Percentiles rank a stretch among this genome's conserved stretches.
Conservation (phyloP, 2,329 filamentous ascomycete species). For the Fusarium lyarnte region DNA sequence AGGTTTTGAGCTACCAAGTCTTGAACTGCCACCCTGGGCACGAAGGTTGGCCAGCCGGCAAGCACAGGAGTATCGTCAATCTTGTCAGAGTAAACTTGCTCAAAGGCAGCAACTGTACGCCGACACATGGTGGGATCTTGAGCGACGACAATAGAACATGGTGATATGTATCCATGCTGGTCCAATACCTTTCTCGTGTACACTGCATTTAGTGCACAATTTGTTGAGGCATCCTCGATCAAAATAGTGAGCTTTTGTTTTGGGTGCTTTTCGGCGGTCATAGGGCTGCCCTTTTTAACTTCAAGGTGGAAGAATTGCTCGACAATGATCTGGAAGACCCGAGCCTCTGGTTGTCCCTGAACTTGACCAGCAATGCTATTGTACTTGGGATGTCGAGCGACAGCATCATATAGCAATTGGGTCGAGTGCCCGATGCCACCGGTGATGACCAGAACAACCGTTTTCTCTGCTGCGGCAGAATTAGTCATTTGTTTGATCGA, state of each 20-base stretch:
- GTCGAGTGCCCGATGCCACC: slow-evolving; percentile 40
- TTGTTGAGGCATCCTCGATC: slow-evolving; percentile 35
- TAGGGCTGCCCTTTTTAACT: background rate
- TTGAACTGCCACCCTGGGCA: slow-evolving; percentile 8
- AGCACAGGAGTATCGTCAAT: background rate
- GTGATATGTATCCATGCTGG: slow-evolving; percentile 20
- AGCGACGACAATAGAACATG: slow-evolving; percentile 30
- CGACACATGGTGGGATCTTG: slow-evolving; percentile 38
- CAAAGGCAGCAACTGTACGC: slow-evolving; percentile 31
- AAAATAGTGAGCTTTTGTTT: slow-evolving; percentile 13
- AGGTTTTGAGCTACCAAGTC: background rate
- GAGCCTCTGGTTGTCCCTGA: slow-evolving; percentile 22
- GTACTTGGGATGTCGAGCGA: slow-evolving; percentile 27
- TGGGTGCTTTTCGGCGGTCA: background rate
- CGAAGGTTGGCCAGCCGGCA: slow-evolving; percentile 33
- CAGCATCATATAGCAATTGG: slow-evolving; percentile 28
- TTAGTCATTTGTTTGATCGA: background rate
- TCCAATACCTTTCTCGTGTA: slow-evolving; percentile 32
- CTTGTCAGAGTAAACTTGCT: slow-evolving; percentile 20
- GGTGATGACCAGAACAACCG: slow-evolving; percentile 24
- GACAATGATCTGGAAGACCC: slow-evolving; percentile 24
- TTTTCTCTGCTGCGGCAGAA: background rate
- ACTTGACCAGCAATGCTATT: slow-evolving; percentile 6
- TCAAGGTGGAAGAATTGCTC: slow-evolving; percentile 24
- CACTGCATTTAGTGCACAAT: slow-evolving; percentile 34